Evolutionary conservation across 2,329 filamentous ascomycete species (phyloP), one percentile per base, ranked within the genome.

Genomic region (Colletotrichum theobromicola): DNA sequence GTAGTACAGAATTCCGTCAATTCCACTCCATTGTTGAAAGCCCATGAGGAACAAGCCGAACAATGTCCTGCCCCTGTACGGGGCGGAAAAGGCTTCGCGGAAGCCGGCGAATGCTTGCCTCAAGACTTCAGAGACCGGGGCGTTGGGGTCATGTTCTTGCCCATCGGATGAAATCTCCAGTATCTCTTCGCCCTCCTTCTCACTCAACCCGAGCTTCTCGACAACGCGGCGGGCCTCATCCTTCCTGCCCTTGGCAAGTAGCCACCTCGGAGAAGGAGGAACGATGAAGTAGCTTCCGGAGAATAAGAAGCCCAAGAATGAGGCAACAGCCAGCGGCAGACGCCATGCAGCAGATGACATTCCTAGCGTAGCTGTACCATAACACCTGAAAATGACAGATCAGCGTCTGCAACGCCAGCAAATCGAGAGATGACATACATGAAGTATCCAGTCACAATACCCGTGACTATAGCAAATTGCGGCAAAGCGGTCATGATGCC

Each of bases 1-100:
- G 70, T 93, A 93, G 75, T 90, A 92, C 3, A 92, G 82, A 0
- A 93, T 87, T 1, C 90, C 91, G 46, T 93, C 91, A 50, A 93
- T 92, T 0, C 91, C 90, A 21, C 84, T 88, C 13, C 92, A 84
- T 62, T 93, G 91, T 72, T 91, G 88, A 83, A 91, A 88, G 1
- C 83, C 87, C 84, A 93, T 87, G 26, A 93, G 81, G 72, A 92
- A 92, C 8, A 89, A 86, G 2, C 87, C 90, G 21, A 92, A 86
- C 0, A 85, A 79, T 1, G 88, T 90, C 4, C 88, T 85, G 2
- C 80, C 79, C 2, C 89, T 83, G 10, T 86, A 85, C 1, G 83
- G 82, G 0, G 79, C 37, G 9, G 68, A 75, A 21, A 75, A 75
- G 21, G 72, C 68, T 24, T 75, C 72, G 7, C 57, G 34, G 13